A percentile compares a stretch with the other conserved stretches of the same genome.
Conservation (phyloP, 116 monocot species). For the Iris pallida region DNA sequence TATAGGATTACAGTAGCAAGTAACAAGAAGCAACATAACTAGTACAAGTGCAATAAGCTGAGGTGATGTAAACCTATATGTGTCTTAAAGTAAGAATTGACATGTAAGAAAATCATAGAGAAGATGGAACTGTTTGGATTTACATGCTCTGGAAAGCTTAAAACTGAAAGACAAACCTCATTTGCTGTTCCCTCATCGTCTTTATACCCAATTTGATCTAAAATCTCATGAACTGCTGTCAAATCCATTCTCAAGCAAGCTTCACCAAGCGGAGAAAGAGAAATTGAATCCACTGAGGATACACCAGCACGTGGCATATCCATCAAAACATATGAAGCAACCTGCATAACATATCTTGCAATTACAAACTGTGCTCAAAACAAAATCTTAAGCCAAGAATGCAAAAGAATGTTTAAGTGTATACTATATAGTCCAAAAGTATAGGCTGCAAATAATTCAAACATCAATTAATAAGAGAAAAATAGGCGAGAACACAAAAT, state of each 20-base stretch:
- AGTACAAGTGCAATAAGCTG: no score
- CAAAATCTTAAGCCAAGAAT: not conserved
- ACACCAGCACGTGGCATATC: constrained; percentile 60
- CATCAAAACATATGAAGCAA: constrained; percentile 86
- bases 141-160: not conserved
- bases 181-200: constrained; percentile 92
- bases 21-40: no score
- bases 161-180: constrained; percentile 52
- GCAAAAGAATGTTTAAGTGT: not conserved
- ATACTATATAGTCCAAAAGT: no score
- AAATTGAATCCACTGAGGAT: constrained; percentile 53
- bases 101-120: no score
- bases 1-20: no score
- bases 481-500: no score
- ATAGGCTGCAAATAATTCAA: no score
- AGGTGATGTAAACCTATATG: no score
- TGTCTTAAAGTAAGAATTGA: no score
- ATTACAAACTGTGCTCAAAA: constrained; percentile 2
- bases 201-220: constrained; percentile 79
- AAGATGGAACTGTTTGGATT: not conserved
- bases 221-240: constrained; percentile 83
- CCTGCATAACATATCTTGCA: constrained; percentile 23
- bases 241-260: constrained; percentile 86
- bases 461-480: no score
- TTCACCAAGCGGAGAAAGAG: constrained; percentile 84